Conservation (phyloP, 495 filamentous ascomycete genomes). For the Aspergillus biplanus region DNA sequence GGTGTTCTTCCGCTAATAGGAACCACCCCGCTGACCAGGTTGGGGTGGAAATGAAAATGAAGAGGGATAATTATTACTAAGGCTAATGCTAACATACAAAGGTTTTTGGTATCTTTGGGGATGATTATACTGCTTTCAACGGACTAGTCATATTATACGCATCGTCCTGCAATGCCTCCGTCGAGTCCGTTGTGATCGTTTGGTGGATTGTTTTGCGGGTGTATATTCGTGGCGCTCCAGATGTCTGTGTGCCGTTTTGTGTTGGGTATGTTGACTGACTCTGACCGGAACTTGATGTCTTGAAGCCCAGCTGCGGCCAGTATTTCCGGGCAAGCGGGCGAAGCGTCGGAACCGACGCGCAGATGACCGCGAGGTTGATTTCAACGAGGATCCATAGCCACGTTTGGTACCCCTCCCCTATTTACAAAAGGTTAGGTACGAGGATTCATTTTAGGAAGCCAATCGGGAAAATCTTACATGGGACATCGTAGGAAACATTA, state of each 20-base stretch:
- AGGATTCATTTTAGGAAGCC: not conserved
- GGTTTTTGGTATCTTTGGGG: too few species aligned
- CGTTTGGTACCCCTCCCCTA: slow-evolving; percentile 10
- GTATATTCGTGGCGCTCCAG: not conserved
- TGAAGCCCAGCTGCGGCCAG: not conserved
- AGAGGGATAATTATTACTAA: too few species aligned
- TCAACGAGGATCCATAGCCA: slow-evolving; percentile 16
- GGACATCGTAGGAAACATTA: slow-evolving; percentile 7
- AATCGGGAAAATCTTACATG: slow-evolving; percentile 2
- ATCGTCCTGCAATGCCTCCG: not conserved
- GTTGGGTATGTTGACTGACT: not conserved
- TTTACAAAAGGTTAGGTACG: not conserved
- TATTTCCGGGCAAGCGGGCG: slow-evolving; percentile 10
- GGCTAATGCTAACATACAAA: too few species aligned
- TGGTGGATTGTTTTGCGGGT: not conserved
- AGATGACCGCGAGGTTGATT: slow-evolving; percentile 13
- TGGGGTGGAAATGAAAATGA: too few species aligned
- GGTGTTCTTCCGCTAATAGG: too few species aligned
- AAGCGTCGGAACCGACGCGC: slow-evolving; percentile 11
- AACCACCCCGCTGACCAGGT: too few species aligned
- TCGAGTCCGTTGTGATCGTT: slow-evolving; percentile 6
- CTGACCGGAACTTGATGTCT: not conserved
- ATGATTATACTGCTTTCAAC: not conserved
- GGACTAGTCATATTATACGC: not conserved
- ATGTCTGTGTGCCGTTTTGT: not conserved